Evolutionary conservation across 2,329 filamentous ascomycete species (phyloP), one percentile per base, ranked within the genome.

Genomic region (Xylariaceae sp.): DNA sequence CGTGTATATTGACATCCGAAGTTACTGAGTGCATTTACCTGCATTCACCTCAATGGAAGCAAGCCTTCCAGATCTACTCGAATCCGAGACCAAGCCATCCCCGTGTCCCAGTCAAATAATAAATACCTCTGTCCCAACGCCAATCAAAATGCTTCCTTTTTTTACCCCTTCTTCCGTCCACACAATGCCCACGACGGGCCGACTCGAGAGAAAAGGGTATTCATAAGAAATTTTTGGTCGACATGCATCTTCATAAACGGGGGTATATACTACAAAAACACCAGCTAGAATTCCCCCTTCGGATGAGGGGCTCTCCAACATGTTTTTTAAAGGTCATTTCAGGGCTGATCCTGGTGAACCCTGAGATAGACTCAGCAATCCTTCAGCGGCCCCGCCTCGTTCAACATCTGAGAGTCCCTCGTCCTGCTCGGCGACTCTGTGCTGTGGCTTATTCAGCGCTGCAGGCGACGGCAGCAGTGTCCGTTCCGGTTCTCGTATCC

Each of bases 301-400:
- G 29, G 27, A 35, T 40, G 8, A 11, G 43, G 12, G 43, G 26
- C 29, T 5, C 8, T 31, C 29, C n/a, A 6, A 19, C 11, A 2
- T 4, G n/a, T 9, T 11, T 19, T 19, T 19, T 19, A 19, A 6
- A 11, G 12, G 9, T 53, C 46, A 56, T 56, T 39, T 58, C 26
- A 58, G 35, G 4, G 46, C 30, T 11, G 58, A 56, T 6, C 53
- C 53, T 9, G 58, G 58, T 37, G 56, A 70, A 46, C 66, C 63
- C 54, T 69, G 67, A 27, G 72, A 69, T 30, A 83, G 67, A 57
- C 75, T 77, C 57, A 83, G 62, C 60, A 85, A 64, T 6, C 77
- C 80, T 62, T 75, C 77, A 9, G 75, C 79, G 6, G 79, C 80
- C 44, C 74, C 72, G 3, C 74, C 78, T 54, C 74, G 74, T 19